Evolutionary conservation across 2,329 filamentous ascomycete genomes (phyloP), one percentile per base, ranked within the genome.

Genomic region (Fusarium austroafricanum): DNA sequence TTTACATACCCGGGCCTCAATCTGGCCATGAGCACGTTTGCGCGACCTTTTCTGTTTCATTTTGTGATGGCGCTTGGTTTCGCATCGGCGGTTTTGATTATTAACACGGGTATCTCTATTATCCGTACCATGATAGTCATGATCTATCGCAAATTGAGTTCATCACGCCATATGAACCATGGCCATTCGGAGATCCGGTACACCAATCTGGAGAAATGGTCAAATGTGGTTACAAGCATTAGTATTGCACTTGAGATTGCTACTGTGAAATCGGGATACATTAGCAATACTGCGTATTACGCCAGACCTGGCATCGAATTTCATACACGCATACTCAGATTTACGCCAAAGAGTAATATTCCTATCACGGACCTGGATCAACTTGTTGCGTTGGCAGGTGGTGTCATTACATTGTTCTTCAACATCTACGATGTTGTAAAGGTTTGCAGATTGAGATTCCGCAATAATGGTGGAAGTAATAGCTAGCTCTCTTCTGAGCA

Each of bases 161-260:
- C 23, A 12, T 18, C 9, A 1, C 18, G 8, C 11, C 10, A 5
- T 4, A 26, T 20, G 28, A 20, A 2, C 5, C 26, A 23, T 31
- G 7, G 5, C 6, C 3, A 1, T 1, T 6, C n/a, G 3, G 12
- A n/a, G 1, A n/a, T 15, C 4, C 28, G 35, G 10, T 15, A 6
- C 2, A 31, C 18, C 15, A 21, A 11, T 6, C 28, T 52, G 7
- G 35, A 52, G 23, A 42, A 7, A 2, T 31, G 49, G 49, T 52
- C 49, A 8, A 31, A 43, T 31, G 7, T 52, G 2, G 14, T 31
- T 4, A 37, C 49, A 1, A 20, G 37, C 1, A 20, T 43, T 31
- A 15, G 31, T 3, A 52, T 52, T 21, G 37, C 37, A 15, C 5
- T 3, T 2, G 12, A 20, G 11, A 43, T 52, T 2, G 17, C 23